Evolutionary conservation across 352 stramenopile genomes (phyloP).

Genomic region (Phytophthora niederhauseri): DNA sequence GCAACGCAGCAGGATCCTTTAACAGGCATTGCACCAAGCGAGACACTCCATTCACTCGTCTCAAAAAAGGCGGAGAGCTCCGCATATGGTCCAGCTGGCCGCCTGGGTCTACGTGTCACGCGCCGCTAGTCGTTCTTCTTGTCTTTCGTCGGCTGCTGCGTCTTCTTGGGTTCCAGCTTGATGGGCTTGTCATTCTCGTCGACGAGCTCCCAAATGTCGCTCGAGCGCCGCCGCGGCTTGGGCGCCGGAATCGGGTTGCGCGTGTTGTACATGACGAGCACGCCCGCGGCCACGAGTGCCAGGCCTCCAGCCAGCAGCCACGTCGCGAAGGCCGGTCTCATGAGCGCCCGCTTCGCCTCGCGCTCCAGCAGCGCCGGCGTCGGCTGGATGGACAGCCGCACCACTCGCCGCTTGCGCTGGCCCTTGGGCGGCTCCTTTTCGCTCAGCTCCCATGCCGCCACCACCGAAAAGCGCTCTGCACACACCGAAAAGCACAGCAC

Average conservation of each 20-base stretch:
- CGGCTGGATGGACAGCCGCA: conserved; percentile 56
- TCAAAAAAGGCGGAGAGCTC: conserved; percentile 9
- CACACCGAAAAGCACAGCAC: not conserved
- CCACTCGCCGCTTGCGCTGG: conserved; percentile 32
- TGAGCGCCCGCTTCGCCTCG: conserved; percentile 29
- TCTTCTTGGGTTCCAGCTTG: conserved; percentile 10
- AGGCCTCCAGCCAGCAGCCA: conserved; percentile 59
- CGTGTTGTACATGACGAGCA: conserved; percentile 57
- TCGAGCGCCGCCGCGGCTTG: conserved; percentile 37
- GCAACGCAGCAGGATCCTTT: conserved; percentile 13
- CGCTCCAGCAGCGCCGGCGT: conserved; percentile 45
- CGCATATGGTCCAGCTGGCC: conserved; percentile 8
- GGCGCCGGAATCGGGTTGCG: conserved; percentile 34
- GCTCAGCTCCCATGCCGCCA: conserved; percentile 67
- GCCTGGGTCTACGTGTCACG: conserved; percentile 4
- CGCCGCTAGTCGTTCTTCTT: conserved; percentile 43
- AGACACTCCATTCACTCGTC: conserved; percentile 22
- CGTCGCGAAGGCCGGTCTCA: conserved; percentile 24
- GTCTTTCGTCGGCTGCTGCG: conserved; percentile 5
- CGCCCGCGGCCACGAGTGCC: conserved; percentile 47
- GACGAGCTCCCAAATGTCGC: conserved; percentile 58
- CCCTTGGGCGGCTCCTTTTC: conserved; percentile 30
- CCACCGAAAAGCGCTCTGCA: conserved; percentile 55
- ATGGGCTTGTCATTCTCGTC: conserved; percentile 46
- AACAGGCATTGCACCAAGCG: conserved; percentile 22